Evolutionary conservation across 345 rosid species (phyloP).

Genomic region (Tarenaya hassleriana): DNA sequence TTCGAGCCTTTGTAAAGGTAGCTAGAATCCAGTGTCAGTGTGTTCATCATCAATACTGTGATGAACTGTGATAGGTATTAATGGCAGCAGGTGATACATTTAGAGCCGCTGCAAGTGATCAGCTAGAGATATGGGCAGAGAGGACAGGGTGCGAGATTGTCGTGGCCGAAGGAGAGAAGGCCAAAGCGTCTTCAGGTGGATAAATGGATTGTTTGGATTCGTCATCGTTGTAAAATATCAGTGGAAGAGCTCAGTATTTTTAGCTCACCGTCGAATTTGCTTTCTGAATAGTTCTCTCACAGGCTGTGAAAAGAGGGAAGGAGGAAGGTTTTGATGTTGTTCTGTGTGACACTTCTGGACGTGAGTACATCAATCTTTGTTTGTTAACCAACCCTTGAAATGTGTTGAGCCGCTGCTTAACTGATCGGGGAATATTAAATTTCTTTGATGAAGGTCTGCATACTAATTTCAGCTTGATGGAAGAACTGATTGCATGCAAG

Average conservation of each 20-base stretch:
- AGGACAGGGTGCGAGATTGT: constrained; percentile 90
- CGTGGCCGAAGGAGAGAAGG: constrained; percentile 61
- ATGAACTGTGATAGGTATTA: constrained; percentile 54
- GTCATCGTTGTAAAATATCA: not conserved
- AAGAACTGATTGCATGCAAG: constrained; percentile 89
- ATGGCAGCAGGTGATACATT: constrained; percentile 27
- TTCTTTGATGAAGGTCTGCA: constrained; percentile 60
- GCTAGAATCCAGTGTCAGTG: constrained; percentile 19
- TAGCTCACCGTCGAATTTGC: constrained; percentile 29
- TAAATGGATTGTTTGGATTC: constrained; percentile 2
- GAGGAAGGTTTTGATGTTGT: constrained; percentile 80
- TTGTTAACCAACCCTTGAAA: constrained; percentile 13
- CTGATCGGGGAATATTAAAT: constrained; percentile 13
- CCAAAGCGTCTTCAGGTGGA: constrained; percentile 87
- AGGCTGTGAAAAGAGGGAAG: constrained; percentile 91
- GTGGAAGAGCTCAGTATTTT: not conserved
- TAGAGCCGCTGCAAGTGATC: too few relatives aligned
- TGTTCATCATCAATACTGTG: constrained; percentile 25
- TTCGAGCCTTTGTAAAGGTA: not conserved
- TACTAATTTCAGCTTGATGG: constrained; percentile 93
- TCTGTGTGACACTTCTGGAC: constrained; percentile 94
- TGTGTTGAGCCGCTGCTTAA: constrained; percentile 14
- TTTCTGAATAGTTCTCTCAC: constrained; percentile 78
- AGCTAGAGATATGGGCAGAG: constrained; percentile 52
- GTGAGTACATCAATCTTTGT: constrained; percentile 41